These are phyloP conservation scores for Hymenoscyphus scutula DNA, from an alignment of 2,329 filamentous ascomycete species.

Conservation along the genomic window DNA sequence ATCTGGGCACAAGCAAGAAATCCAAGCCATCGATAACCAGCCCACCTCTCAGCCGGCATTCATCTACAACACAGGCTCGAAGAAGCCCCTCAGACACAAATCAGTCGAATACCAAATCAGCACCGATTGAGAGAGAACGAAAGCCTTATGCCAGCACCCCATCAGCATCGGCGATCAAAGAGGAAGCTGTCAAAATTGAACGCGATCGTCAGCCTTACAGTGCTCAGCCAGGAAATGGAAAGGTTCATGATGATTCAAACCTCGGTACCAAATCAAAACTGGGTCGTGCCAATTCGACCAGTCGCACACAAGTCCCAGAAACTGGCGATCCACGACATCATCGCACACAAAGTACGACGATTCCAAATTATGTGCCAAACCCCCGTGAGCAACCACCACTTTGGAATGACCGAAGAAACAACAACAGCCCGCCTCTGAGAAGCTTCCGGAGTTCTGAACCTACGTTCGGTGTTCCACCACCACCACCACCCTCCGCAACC, in stretches of 20 bases:
- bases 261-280: background rate
- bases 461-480: constrained; percentile 25
- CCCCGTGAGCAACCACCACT: constrained; percentile 11
- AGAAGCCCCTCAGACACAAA: constrained; percentile 29
- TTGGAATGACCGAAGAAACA: constrained; percentile 18
- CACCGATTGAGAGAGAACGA: constrained; percentile 38
- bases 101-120: constrained; percentile 24
- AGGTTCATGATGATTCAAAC: constrained; percentile 43
- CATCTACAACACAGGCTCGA: constrained; percentile 26
- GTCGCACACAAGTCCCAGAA: constrained; percentile 17
- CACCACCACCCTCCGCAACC: constrained; percentile 23
- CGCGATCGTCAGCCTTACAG: constrained; percentile 64
- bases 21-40: constrained; percentile 33
- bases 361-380: constrained; percentile 22
- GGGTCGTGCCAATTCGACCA: constrained; percentile 30
- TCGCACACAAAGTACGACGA: constrained; percentile 27
- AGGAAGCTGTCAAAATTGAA: constrained; percentile 55
- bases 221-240: constrained; percentile 57
- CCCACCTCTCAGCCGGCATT: constrained; percentile 26
- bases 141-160: constrained; percentile 39
- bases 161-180: constrained; percentile 39
- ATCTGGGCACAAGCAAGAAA: constrained; percentile 47
- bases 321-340: constrained; percentile 15
- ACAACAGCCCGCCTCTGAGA: constrained; percentile 30
- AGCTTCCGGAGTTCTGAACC: constrained; percentile 30